These are phyloP conservation scores for Geotrichum restrictum DNA, from an alignment of 1,139 yeast species.

Conservation along the genomic window DNA sequence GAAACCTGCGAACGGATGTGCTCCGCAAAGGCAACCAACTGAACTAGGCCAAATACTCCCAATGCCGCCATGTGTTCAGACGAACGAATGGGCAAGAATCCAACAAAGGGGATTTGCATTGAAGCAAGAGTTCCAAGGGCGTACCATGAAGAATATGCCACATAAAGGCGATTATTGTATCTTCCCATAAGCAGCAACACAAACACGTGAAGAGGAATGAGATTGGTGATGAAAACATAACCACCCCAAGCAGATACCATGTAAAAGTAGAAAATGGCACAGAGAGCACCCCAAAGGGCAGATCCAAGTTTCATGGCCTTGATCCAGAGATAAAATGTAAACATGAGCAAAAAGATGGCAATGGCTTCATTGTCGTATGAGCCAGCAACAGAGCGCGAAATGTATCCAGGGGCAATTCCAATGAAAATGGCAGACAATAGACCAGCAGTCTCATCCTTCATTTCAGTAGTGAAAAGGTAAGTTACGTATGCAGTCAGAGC, in stretches of 20 bases:
- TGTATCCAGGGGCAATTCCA: constrained; percentile 98
- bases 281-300: constrained; percentile 72
- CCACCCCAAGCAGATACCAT: constrained; percentile 99
- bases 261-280: constrained; percentile 89
- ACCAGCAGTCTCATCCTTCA: constrained; percentile 89
- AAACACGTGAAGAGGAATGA: constrained; percentile 93
- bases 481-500: constrained; percentile 91
- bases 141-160: constrained; percentile 95
- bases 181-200: constrained; percentile 92
- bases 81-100: constrained; percentile 92
- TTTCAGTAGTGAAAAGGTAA: constrained; percentile 82
- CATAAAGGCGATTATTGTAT: constrained; percentile 73
- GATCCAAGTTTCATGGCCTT: constrained; percentile 90
- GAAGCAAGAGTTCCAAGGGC: constrained; percentile 93
- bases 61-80: constrained; percentile 98
- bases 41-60: constrained; percentile 94
- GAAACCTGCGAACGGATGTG: constrained; percentile 74
- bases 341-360: constrained; percentile 93
- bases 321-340: constrained; percentile 94
- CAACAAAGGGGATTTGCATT: constrained; percentile 99
- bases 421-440: constrained; percentile 88
- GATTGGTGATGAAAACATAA: constrained; percentile 94
- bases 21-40: constrained; percentile 82
- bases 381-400: constrained; percentile 97
- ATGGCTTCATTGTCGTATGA: constrained; percentile 98